Evolutionary conservation across 192 early-diverging fungal genomes (phyloP).

Genomic region (Irineochytrium annulatum): DNA sequence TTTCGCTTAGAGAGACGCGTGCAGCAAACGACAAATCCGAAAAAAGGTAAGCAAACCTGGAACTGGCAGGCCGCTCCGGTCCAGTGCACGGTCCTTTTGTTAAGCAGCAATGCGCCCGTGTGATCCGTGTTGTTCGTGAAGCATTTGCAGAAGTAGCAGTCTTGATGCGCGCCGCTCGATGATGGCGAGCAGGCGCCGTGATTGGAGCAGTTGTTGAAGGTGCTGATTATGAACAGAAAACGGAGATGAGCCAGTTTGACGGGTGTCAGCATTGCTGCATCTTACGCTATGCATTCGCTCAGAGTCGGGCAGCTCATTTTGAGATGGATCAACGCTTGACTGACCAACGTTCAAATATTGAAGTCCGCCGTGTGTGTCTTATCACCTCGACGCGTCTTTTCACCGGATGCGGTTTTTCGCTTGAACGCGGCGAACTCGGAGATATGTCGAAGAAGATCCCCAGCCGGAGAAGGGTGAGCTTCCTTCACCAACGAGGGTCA

Average conservation of each 20-base stretch:
- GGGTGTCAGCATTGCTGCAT: too few relatives aligned
- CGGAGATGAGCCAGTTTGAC: too few relatives aligned
- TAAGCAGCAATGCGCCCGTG: conserved; percentile 15
- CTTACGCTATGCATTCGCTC: too few relatives aligned
- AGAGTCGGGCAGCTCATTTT: too few relatives aligned
- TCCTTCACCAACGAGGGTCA: not conserved
- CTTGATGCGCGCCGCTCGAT: conserved; percentile 6
- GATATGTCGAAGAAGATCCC: conserved; percentile 17
- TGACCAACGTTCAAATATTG: too few relatives aligned
- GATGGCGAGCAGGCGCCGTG: conserved; percentile 11
- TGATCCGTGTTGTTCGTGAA: conserved; percentile 29
- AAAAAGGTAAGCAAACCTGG: conserved; percentile 17
- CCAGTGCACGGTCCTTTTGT: conserved; percentile 21
- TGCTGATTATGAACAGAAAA: not conserved
- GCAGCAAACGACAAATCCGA: too few relatives aligned
- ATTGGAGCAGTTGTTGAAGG: conserved; percentile 17
- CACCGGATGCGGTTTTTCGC: too few relatives aligned
- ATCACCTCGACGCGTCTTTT: too few relatives aligned
- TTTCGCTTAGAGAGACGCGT: too few relatives aligned
- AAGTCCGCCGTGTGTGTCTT: too few relatives aligned
- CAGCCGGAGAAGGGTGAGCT: conserved; percentile 6
- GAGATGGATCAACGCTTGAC: too few relatives aligned
- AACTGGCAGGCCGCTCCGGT: conserved; percentile 12
- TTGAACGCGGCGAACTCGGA: not conserved
- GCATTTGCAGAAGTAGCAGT: conserved; percentile 24